Percentiles rank a stretch among this genome's conserved stretches.
These are phyloP conservation scores for Neocatenulostroma microsporum DNA, from an alignment of 2,329 filamentous ascomycete genomes.

Conservation along the genomic window DNA sequence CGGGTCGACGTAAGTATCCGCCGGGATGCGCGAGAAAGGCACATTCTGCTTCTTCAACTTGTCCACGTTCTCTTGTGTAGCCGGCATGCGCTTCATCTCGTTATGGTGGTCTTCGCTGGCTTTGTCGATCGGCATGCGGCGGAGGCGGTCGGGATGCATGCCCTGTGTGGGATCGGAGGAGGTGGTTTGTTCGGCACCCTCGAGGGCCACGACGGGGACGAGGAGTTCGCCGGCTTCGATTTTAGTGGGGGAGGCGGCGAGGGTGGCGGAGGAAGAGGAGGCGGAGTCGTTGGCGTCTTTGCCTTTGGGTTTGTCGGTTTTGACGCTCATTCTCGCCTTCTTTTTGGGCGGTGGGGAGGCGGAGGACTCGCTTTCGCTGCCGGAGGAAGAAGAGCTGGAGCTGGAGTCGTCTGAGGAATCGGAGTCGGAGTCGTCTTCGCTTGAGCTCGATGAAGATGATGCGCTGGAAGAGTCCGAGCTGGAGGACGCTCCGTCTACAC, in stretches of 20 bases:
- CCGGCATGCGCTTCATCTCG: conserved; percentile 7
- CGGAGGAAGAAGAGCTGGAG: conserved; percentile 18
- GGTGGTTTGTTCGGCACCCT: conserved; percentile 25
- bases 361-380: conserved; percentile 14
- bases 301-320: conserved; percentile 5
- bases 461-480: conserved; percentile 11
- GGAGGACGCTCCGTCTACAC: conserved; percentile 2
- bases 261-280: conserved; percentile 32
- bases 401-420: conserved; percentile 10
- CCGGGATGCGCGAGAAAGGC: conserved; percentile 71
- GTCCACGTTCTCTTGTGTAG: conserved; percentile 21
- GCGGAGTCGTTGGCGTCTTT: conserved; percentile 41
- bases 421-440: neutral
- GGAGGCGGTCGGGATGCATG: conserved; percentile 34
- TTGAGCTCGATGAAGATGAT: conserved; percentile 2
- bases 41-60: conserved; percentile 49
- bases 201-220: conserved; percentile 28
- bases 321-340: conserved; percentile 20
- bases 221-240: conserved; percentile 29
- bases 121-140: conserved; percentile 9
- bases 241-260: conserved; percentile 10
- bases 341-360: conserved; percentile 13
- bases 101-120: neutral
- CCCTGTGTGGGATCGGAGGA: conserved; percentile 11
- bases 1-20: conserved; percentile 59